phyloP scores from a whole-genome alignment of 1,139 yeast species.

The Candida freyschussii region DNA sequence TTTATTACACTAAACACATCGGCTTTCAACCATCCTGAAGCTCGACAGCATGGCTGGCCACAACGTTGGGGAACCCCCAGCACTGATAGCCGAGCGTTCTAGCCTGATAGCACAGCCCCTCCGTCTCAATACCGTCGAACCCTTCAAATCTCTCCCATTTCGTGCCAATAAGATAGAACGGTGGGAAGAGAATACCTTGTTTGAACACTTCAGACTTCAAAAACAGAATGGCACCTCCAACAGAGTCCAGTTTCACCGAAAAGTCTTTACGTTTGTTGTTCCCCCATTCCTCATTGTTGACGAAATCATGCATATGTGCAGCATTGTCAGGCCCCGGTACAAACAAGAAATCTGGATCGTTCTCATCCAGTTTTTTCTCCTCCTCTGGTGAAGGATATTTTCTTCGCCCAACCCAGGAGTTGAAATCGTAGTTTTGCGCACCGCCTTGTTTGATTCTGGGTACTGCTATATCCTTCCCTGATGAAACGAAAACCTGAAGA shows the following conservation, averaged over 20 bases:
- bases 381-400: conserved; percentile 48
- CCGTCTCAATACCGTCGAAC: conserved; percentile 49
- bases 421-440: conserved; percentile 24
- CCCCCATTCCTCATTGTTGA: conserved; percentile 7
- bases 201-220: conserved; percentile 39
- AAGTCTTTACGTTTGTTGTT: conserved; percentile 6
- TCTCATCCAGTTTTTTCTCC: conserved; percentile 45
- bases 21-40: conserved; percentile 5
- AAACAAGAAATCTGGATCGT: conserved; percentile 30
- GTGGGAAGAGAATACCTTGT: conserved; percentile 43
- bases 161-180: conserved; percentile 41
- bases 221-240: conserved; percentile 46
- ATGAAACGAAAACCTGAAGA: conserved; percentile 13
- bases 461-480: conserved; percentile 20
- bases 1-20: too few species aligned
- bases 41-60: conserved; percentile 22
- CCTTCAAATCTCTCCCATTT: conserved; percentile 39
- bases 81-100: conserved; percentile 40
- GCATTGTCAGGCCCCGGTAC: conserved; percentile 18
- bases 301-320: conserved; percentile 17
- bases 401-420: conserved; percentile 27
- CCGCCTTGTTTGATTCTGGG: conserved; percentile 23
- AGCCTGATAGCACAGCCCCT: conserved; percentile 45
- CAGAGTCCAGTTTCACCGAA: conserved; percentile 35
- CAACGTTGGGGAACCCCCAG: conserved; percentile 28